Evolutionary conservation across 1,139 yeast species (phyloP), one percentile per base, ranked within the genome.

Genomic region (Geotrichum klebahnii): DNA sequence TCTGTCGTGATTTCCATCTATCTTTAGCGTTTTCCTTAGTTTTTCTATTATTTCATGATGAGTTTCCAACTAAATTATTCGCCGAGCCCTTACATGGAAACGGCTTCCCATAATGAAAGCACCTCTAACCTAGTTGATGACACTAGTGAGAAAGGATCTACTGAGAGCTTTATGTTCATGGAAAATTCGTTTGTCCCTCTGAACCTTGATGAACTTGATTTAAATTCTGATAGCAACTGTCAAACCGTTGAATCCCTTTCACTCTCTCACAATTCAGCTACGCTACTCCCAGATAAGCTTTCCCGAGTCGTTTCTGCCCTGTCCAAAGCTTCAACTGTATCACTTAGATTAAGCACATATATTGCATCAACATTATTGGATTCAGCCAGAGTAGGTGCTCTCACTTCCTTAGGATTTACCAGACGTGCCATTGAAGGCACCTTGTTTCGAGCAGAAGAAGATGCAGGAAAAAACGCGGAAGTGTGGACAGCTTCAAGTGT

Each of bases 341-440:
- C 63, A 9, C 54, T 65, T 16, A 55, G 67, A 3, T 53, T 61
- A 4, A 62, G 62, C 17, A 62, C 65, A 5, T 61, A 58, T 43
- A 51, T 60, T n/a, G 56, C 59, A 5, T 67, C 64, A 19, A 54
- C 63, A 5, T 50, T 59, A 1, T 58, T 65, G 4, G 65, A 62
- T 40, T 57, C 64, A 1, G 59, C 66, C 6, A 52, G 66, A n/a
- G 51, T 61, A 10, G 59, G 65, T 6, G 52, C 62, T 3, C 52
- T 63, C n/a, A 57, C 67, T 5, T 53, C 63, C 1, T 48, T 66
- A 33, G 63, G 63, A 16, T 57, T 66, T 24, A 53, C 61, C 6
- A 55, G 62, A 17, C 57, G 68, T 3, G 61, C 64, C 5, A 48
- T 65, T 9, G 69, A 65, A 39, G 55, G 61, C 20, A 55, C 64